Evolutionary conservation across 1,139 yeast genomes (phyloP).

Genomic region (Meyerozyma elateridarum): DNA sequence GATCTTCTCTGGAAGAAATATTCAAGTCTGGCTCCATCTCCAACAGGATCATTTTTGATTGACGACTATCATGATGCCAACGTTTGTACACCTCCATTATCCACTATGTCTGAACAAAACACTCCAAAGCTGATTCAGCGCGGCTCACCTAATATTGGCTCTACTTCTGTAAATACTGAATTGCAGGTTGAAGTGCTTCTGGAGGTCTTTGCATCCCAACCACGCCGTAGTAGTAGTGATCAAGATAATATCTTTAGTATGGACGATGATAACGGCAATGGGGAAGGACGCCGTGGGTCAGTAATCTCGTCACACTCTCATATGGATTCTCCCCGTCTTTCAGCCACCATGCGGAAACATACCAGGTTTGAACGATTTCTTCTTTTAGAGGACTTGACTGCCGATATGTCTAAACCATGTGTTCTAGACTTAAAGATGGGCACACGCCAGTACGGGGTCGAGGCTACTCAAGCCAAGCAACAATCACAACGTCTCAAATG

Average conservation of each 20-base stretch:
- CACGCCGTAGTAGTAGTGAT: conserved; percentile 8
- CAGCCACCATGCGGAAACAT: too few relatives aligned
- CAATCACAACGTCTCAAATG: conserved; percentile 81
- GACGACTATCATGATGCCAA: conserved; percentile 5
- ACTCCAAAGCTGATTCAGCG: conserved; percentile 2
- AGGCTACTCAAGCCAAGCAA: conserved; percentile 70
- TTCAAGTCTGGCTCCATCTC: conserved; percentile 53
- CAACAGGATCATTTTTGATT: conserved; percentile 16
- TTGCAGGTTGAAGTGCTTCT: conserved; percentile 36
- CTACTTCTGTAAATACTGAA: conserved; percentile 36
- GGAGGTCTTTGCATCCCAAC: conserved; percentile 33
- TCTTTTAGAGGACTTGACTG: conserved; percentile 85
- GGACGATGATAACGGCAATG: conserved; percentile 24
- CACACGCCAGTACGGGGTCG: conserved; percentile 96
- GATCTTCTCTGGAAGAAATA: conserved; percentile 66
- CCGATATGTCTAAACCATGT: conserved; percentile 78
- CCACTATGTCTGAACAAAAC: conserved; percentile 3
- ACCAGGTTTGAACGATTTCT: conserved; percentile 75
- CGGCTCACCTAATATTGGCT: conserved; percentile 15
- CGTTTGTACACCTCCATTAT: background rate
- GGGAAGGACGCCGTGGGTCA: conserved; percentile 6
- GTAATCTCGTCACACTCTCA: conserved; percentile 7
- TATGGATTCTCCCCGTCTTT: conserved; percentile 11
- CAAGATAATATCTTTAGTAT: conserved; percentile 28
- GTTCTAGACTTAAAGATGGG: conserved; percentile 97